Evolutionary conservation across 202 grass and related monocot genomes (phyloP), one percentile per base, ranked within the genome.

Genomic region (Schoenoplectus tabernaemontani): DNA sequence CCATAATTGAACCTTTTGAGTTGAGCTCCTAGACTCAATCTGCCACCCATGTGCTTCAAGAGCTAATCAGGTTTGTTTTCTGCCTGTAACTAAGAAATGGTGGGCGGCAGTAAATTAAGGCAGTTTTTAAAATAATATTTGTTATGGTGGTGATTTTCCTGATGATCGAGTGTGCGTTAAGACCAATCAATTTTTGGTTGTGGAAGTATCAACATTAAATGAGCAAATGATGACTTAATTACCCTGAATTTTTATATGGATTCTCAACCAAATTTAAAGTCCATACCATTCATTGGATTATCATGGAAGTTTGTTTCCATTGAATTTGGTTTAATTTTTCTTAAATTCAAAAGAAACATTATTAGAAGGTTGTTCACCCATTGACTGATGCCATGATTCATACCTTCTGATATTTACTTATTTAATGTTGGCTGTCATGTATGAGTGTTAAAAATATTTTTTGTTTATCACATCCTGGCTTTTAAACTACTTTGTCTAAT

Each of bases 401-500:
- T 61, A 32, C 22, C 11, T 2, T 13, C 32, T 61, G 59, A n/a
- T n/a, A n/a, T n/a, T n/a, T 33, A 32, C 9, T 33, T 16, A 37
- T 64, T 4, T 64, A 64, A 16, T 3, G 23, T 64, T 34, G 32
- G 8, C 1, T 71, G 41, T 47, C 26, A 4, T 26, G 66, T 10
- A 47, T 47, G 15, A 47, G 39, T 70, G 1, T 23, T 9, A 65
- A 65, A n/a, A 16, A n/a, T n/a, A n/a, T n/a, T n/a, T n/a, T 13
- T 2, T 26, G 41, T 75, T 15, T 48, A 38, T 54, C 1, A 82
- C 5, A 54, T 0, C 26, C 8, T n/a, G 26, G 43, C 74, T 64
- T 77, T 26, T 77, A 67, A 72, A 48, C 24, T 64, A 53, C 60
- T n/a, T n/a, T n/a, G n/a, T n/a, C n/a, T n/a, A n/a, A n/a, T n/a